Conservation (phyloP, 768 basidiomycete species). For the Rhodotorula toruloides region DNA sequence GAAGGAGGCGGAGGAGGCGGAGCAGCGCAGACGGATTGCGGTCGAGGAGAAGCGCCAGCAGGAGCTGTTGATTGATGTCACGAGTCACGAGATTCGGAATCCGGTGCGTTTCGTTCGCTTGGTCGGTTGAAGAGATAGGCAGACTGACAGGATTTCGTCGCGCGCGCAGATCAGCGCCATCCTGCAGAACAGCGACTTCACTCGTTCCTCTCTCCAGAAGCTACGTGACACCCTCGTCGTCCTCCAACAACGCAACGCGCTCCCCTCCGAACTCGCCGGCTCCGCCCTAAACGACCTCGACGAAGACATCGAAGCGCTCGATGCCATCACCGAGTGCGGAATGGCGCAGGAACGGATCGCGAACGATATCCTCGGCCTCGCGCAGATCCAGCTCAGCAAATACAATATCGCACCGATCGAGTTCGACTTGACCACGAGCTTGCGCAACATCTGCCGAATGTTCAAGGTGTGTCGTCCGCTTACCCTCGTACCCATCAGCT, state of each 20-base stretch:
- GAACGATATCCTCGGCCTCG: constrained; percentile 44
- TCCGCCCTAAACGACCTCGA: constrained; percentile 43
- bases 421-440: constrained; percentile 44
- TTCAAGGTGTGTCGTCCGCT: constrained; percentile 36
- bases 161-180: constrained; percentile 44
- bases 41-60: constrained; percentile 47
- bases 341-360: constrained; percentile 45
- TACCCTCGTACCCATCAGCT: neutral
- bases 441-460: constrained; percentile 44
- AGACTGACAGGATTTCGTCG: too few species aligned
- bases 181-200: constrained; percentile 41
- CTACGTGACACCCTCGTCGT: neutral
- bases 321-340: constrained; percentile 29
- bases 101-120: constrained; percentile 2
- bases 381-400: constrained; percentile 45
- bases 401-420: constrained; percentile 44
- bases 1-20: constrained; percentile 31
- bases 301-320: constrained; percentile 44
- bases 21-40: constrained; percentile 43
- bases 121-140: too few species aligned
- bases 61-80: constrained; percentile 46
- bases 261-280: constrained; percentile 16
- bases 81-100: constrained; percentile 45
- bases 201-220: constrained; percentile 16
- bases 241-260: neutral